Conservation (phyloP, 768 basidiomycete genomes). For the Sporobolomyces pararoseus region DNA sequence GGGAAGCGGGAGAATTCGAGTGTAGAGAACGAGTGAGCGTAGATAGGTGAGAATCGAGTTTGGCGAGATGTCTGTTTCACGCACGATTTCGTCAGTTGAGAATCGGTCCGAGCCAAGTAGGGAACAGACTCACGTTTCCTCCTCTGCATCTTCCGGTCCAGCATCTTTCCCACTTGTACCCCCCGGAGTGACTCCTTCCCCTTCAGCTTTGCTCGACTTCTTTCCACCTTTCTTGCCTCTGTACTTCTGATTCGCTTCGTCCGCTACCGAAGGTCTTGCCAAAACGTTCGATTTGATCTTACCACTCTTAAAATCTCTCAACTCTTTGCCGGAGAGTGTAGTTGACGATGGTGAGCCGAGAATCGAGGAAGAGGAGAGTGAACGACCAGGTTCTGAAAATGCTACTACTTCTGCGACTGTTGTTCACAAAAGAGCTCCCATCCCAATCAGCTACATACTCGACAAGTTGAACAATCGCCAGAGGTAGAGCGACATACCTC, state of each 20-base stretch:
- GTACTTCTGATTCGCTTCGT: conserved; percentile 26
- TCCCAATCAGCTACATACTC: too few relatives aligned
- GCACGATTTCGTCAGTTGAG: conserved; percentile 51
- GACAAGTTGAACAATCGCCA: too few relatives aligned
- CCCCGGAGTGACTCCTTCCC: not conserved
- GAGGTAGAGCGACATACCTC: conserved; percentile 4
- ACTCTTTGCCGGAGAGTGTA: conserved; percentile 12
- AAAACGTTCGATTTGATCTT: conserved; percentile 33
- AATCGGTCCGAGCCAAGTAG: conserved; percentile 56
- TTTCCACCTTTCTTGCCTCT: conserved; percentile 21
- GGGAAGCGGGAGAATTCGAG: conserved; percentile 60
- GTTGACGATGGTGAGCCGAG: not conserved
- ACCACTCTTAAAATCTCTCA: conserved; percentile 35
- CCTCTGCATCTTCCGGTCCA: conserved; percentile 14
- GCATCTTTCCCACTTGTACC: not conserved
- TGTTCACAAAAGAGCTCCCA: not conserved
- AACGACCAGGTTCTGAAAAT: conserved; percentile 28
- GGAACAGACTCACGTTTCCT: conserved; percentile 31
- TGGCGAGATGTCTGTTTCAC: conserved; percentile 58
- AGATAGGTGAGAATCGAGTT: conserved; percentile 75
- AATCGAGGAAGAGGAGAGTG: not conserved
- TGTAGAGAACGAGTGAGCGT: conserved; percentile 66
- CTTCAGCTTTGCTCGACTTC: not conserved
- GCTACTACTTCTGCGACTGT: conserved; percentile 19
- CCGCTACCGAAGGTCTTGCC: conserved; percentile 24